A percentile compares a stretch with the other conserved stretches of the same genome.
Conservation (phyloP, 495 filamentous ascomycete species). For the Xylaria telfairii region DNA sequence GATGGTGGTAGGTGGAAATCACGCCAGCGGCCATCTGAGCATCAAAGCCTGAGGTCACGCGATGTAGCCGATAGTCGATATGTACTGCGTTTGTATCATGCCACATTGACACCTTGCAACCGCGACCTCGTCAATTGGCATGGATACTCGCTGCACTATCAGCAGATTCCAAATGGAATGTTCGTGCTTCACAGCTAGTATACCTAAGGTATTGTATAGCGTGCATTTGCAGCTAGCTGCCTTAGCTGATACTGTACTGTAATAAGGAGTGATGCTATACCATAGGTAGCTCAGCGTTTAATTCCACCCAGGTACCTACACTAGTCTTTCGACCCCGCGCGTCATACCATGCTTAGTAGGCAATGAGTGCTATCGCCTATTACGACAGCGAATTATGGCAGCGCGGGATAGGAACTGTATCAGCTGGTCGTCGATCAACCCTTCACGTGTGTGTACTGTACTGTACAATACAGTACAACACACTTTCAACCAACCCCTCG, state of each 20-base stretch:
- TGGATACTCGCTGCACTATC: neutral
- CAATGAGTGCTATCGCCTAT: conserved; percentile 6
- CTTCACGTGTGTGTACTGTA: conserved; percentile 13
- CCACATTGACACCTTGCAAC: neutral
- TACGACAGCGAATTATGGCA: conserved; percentile 20
- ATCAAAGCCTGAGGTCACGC: conserved; percentile 24
- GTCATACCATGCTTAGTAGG: conserved; percentile 25
- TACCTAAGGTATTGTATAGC: too few species aligned
- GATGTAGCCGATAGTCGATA: conserved; percentile 13
- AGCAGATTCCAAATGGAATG: neutral
- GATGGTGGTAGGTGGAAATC: conserved; percentile 17
- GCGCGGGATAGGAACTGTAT: conserved; percentile 11
- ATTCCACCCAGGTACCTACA: too few species aligned
- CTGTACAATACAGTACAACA: too few species aligned
- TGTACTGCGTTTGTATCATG: conserved; percentile 20
- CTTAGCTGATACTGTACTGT: too few species aligned
- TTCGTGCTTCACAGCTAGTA: neutral
- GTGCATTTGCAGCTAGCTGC: neutral
- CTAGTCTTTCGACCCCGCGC: conserved; percentile 14
- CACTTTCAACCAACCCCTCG: neutral
- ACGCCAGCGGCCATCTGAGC: conserved; percentile 21
- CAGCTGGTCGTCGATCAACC: conserved; percentile 26
- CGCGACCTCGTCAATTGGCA: conserved; percentile 1
- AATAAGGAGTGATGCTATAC: conserved; percentile 8
- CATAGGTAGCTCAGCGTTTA: conserved; percentile 13